Base-by-base conservation (phyloP, 208 protist species). In the Lotmaria passim region DNA sequence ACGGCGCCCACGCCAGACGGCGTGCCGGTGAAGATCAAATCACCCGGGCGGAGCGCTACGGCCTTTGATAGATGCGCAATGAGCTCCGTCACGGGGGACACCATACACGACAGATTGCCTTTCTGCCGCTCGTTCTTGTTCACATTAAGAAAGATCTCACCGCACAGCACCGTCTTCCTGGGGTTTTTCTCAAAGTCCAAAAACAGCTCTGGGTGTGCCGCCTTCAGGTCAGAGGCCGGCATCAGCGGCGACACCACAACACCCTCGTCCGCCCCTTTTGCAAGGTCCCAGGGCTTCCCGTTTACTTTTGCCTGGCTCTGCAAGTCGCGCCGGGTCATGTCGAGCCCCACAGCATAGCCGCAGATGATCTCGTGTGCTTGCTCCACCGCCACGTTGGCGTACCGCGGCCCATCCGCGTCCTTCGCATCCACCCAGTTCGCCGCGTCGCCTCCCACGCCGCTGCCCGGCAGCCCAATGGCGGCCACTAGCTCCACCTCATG, bases 21-120 rank as follows among this genome's bases (percentile, higher is more conserved):
- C 7, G 93, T 97, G 19, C 93, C 93, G 8, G 90, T 96, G 58
- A 87, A 93, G 60, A 97, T 79, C 36, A 97, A 63, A 71, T 97
- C 93, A 3, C 88, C 89, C 5, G 89, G 87, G 12, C 81, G 64
- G n/a, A 97, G 75, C 4, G 86, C 79, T 15, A 97, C 89, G 21
- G 87, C 78, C 36, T 85, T 75, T 24, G 86, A 93, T 19, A 94
- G 58, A 36, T 82, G 72, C 28, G 85, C 55, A 23, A 97, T 79
- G 7, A 89, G 38, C 57, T 88, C 85, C 52, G 74, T 70, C 5
- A 94, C 73, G 0, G 78, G 60, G 26, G 73, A 85, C 34, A 95
- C 78, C 89, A 96, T 92, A 52, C 71, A 62, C 38, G 68, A 75
- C 2, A 94, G 52, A 57, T 89, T 78, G 11, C 85, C 83, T 23